A percentile compares a stretch with the other conserved stretches of the same genome.
Evolutionary conservation across 2,329 filamentous ascomycete species (phyloP).

Genomic region (Ceratocystis cubensis): DNA sequence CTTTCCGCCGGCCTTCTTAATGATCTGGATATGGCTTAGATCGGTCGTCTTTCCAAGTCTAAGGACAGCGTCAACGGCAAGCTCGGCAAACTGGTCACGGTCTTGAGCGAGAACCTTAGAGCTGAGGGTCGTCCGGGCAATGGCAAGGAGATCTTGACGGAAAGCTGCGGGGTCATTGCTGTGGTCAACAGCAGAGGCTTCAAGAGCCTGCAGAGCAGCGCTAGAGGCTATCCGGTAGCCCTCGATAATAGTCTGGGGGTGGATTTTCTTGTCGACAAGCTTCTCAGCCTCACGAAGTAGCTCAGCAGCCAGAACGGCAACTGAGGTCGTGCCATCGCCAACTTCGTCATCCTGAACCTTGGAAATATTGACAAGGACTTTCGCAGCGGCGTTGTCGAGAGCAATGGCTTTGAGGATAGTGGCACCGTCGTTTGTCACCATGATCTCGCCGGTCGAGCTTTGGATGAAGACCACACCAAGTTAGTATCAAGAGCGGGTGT

Average conservation of each 20-base stretch:
- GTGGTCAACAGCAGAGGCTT: slow-evolving; percentile 77
- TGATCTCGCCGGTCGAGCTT: slow-evolving; percentile 88
- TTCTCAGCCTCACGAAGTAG: slow-evolving; percentile 92
- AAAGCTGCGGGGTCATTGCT: slow-evolving; percentile 74
- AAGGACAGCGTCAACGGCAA: slow-evolving; percentile 84
- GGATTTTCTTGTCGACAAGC: slow-evolving; percentile 94
- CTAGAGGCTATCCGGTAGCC: slow-evolving; percentile 94
- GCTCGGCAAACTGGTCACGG: slow-evolving; percentile 75
- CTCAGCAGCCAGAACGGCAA: slow-evolving; percentile 88
- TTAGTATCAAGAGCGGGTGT: neutral
- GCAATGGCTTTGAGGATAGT: slow-evolving; percentile 98
- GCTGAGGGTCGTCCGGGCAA: slow-evolving; percentile 88
- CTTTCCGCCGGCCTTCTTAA: slow-evolving; percentile 98
- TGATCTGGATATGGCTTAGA: slow-evolving; percentile 95
- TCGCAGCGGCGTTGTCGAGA: slow-evolving; percentile 93
- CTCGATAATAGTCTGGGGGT: slow-evolving; percentile 98
- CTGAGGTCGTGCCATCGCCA: slow-evolving; percentile 95
- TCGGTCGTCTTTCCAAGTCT: slow-evolving; percentile 83
- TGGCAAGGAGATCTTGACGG: slow-evolving; percentile 76
- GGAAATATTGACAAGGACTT: slow-evolving; percentile 97
- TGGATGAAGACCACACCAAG: neutral
- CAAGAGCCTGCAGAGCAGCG: slow-evolving; percentile 73
- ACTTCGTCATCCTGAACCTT: slow-evolving; percentile 99
- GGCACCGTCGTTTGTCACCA: slow-evolving; percentile 97
- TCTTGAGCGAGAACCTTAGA: slow-evolving; percentile 96